Base-by-base conservation (phyloP, 2,329 filamentous ascomycete genomes). In the Fusarium beomiforme region DNA sequence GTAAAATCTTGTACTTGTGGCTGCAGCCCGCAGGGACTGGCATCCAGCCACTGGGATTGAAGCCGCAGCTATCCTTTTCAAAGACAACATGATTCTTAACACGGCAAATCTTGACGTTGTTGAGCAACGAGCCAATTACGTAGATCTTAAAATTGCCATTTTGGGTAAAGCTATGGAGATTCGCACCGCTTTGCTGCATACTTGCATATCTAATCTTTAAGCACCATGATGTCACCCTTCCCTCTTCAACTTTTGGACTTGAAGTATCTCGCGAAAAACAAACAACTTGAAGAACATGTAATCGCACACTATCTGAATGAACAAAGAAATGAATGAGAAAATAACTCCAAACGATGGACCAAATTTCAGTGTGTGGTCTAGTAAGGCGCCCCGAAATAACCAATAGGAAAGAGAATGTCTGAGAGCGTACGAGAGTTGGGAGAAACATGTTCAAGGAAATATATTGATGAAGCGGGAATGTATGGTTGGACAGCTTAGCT, bases 401-500 rank as follows among this genome's bases (percentile, higher is more conserved):
- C 54, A 23, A 44, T 9, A 33, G 46, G 16, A 49, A 50, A 67
- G n/a, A n/a, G 5, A 23, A 55, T 23, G 6, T 39, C 14, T 16
- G 33, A 47, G 21, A 56, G 43, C 56, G 23, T 63, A 50, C 17
- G 36, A 39, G n/a, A 51, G 16, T 34, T 23, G 23, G 23, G 44
- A n/a, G 36, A 51, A 59, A 67, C 12, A 17, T 41, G 56, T 49
- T 37, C 34, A 56, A 58, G 49, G 67, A 49, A 55, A 59, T 44
- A 58, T 39, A 49, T 33, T 54, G 16, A 51, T 16, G 47, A 62
- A 58, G 39, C 44, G 24, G 46, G 34, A 23, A 46, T 56, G 23
- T 55, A 24, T 39, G 16, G 36, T 44, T 19, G n/a, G 53, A 33
- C 29, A 26, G 75, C 49, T 70, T 59, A 84, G 53, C 82, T 83